A percentile compares a stretch with the other conserved stretches of the same genome.
phyloP scores from a whole-genome alignment of 176 grass and related monocot genomes.

The Microstegium vimineum region DNA sequence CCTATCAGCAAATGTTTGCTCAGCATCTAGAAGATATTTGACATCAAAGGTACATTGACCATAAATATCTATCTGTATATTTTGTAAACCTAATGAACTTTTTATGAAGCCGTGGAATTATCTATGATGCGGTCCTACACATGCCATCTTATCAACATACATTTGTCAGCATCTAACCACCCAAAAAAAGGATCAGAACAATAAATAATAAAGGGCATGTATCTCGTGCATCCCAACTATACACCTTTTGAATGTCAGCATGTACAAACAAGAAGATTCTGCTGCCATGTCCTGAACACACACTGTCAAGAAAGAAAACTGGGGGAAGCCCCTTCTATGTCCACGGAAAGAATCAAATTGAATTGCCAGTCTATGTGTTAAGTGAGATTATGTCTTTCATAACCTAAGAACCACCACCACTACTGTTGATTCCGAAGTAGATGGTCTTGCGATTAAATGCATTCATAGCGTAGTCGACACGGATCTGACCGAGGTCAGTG shows the following conservation, averaged over 20 bases:
- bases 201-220: not conserved
- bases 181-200: not conserved
- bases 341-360: constrained; percentile 29
- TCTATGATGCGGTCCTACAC: not conserved
- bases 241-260: constrained; percentile 21
- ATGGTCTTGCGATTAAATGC: constrained; percentile 78
- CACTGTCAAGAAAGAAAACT: constrained; percentile 2
- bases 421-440: constrained; percentile 83
- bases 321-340: not conserved
- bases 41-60: not conserved
- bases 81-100: not conserved
- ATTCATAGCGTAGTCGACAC: constrained; percentile 78
- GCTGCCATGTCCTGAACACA: not conserved
- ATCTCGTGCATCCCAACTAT: constrained; percentile 29
- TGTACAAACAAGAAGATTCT: constrained; percentile 5
- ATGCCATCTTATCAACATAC: constrained; percentile 8
- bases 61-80: not conserved
- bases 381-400: constrained; percentile 12
- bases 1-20: not conserved
- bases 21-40: not conserved
- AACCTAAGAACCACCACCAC: constrained; percentile 49
- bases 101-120: not conserved
- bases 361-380: constrained; percentile 23
- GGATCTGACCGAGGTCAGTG: constrained; percentile 74
- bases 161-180: not conserved